phyloP scores from a whole-genome alignment of 2,329 filamentous ascomycete species.

The Teratosphaeria pseudoeucalypti region DNA sequence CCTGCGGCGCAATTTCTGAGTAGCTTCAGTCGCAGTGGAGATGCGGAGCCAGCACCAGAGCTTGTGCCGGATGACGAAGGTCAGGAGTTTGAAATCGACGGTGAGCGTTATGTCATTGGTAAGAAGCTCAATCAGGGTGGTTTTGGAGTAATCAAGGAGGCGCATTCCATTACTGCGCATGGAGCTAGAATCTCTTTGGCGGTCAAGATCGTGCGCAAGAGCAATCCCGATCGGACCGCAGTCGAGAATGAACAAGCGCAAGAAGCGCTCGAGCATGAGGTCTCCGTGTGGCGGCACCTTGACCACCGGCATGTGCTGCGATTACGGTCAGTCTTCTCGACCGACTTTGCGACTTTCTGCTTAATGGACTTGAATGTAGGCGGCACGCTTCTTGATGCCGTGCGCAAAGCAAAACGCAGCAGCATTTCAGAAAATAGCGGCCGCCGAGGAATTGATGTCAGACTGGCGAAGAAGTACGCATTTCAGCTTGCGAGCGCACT shows the following conservation, averaged over 20 bases:
- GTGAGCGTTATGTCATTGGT: constrained; percentile 53
- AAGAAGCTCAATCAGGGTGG: constrained; percentile 56
- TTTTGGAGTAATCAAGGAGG: constrained; percentile 58
- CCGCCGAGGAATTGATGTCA: constrained; percentile 34
- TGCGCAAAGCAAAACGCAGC: constrained; percentile 42
- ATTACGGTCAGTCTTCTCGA: constrained; percentile 54
- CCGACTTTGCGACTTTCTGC: constrained; percentile 58
- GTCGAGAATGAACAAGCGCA: constrained; percentile 55
- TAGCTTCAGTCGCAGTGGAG: constrained; percentile 12
- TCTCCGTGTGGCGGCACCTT: constrained; percentile 56
- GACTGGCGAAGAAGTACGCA: constrained; percentile 48
- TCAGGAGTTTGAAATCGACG: constrained; percentile 49
- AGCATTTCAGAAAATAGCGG: constrained; percentile 15
- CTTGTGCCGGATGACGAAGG: constrained; percentile 55
- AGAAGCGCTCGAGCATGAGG: constrained; percentile 58
- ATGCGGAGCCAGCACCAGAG: constrained; percentile 18
- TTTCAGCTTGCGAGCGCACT: constrained; percentile 55
- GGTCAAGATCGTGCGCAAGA: constrained; percentile 58
- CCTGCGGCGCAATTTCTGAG: constrained; percentile 24
- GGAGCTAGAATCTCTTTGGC: constrained; percentile 47
- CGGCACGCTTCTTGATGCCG: constrained; percentile 54
- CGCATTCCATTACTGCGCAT: constrained; percentile 45
- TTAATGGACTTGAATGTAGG: constrained; percentile 55
- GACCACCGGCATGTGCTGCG: constrained; percentile 52
- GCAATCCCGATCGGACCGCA: constrained; percentile 45